Evolutionary conservation across 345 rosid species (phyloP), one percentile per base, ranked within the genome.

Genomic region (Lepidium aucheri): DNA sequence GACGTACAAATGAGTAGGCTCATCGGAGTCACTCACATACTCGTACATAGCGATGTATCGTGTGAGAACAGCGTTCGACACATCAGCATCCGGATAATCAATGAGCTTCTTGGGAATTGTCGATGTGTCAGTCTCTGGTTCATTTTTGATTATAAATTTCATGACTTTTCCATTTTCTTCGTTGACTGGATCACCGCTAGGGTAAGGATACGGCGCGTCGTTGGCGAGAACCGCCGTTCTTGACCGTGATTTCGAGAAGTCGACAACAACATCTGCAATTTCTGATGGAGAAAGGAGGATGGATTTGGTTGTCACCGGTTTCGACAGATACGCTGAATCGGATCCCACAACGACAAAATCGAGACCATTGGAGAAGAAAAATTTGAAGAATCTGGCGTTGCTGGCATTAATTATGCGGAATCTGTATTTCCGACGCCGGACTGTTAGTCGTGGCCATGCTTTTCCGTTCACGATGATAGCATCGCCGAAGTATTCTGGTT

Each of bases 401-500:
- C 97, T 86, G 5, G 97, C 85, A 40, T 94, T 94, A 54, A 90
- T 86, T n/a, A 94, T 82, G 2, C 97, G 91, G 44, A 94, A 86
- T 49, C 97, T 76, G 58, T 94, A 94, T 59, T 78, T 90, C 34
- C 97, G 95, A 11, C 96, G 95, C 20, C 84, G 83, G 8, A 94
- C 99, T 2, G 40, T 47, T 84, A 85, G 4, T 17, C 73, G 43
- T 0, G 99, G 99, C 99, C 99, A 94, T 0, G 88, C 96, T 68
- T 94, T 94, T 3, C 99, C 99, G 18, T 94, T 94, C 0, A 94
- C 99, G 0, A 94, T 69, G 57, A 90, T 88, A 0, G 68, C 84
- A 10, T 88, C 96, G 0, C 97, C 99, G 30, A 94, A 94, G 38
- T 90, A 94, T 52, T 94, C 99, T 0, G 99, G 97, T 59, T 83